Evolutionary conservation across 2,329 filamentous ascomycete genomes (phyloP), one percentile per base, ranked within the genome.

Genomic region (Massarina eburnea): DNA sequence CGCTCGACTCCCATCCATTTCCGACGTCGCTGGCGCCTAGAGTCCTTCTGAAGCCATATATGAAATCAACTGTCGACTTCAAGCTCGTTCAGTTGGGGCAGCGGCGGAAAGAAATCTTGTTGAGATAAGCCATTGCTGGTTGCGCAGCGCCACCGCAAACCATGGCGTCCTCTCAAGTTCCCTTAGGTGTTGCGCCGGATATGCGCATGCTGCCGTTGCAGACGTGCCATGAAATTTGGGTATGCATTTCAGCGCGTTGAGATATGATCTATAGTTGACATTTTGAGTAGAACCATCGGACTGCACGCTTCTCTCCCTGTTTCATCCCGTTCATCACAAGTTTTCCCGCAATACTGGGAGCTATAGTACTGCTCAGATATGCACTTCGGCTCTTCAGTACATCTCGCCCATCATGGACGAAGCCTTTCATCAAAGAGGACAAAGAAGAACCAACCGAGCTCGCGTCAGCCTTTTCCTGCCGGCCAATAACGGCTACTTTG

Each of bases 371-470:
- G 2, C 39, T 73, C n/a, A 53, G 52, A 7, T 70, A 73, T 47
- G 52, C 62, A 4, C 29, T 73, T 3, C 51, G 61, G 21, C 40
- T 71, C 3, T 48, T 70, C 3, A 48, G 58, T n/a, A 43, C 51
- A 4, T 67, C 65, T 57, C 66, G 71, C 33, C 76, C 80, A 26
- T 63, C 55, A 66, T 83, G 81, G 80, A 73, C 72, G 17, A 69
- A 58, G 38, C 70, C 77, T 3, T 83, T 84, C 48, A 64, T 83
- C 9, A 46, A 50, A 35, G 66, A 70, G 49, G 43, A 51, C 9
- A 62, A 64, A 41, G 54, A 60, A 29, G 30, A 55, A 45, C 18
- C 36, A 52, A 66, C 66, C 60, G 42, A 65, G 55, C 39, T 72
- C 64, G 48, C 58, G 55, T 22, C 51, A 60, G 19, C 60, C 45